Evolutionary conservation across 257 asterid species (phyloP), one percentile per base, ranked within the genome.

Genomic region (Thymus quinquecostatus): DNA sequence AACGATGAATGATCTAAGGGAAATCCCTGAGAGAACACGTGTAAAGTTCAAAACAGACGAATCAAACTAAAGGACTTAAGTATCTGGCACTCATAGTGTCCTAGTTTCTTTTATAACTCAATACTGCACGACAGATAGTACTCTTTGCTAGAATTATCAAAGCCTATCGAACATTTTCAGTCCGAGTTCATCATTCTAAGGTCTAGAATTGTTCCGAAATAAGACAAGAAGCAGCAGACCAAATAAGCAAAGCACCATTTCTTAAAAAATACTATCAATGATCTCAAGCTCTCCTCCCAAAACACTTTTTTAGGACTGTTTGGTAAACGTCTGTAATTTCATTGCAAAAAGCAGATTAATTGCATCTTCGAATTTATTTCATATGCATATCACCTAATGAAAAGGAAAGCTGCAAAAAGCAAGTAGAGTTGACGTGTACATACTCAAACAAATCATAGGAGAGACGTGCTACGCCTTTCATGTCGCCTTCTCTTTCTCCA

Each of bases 361-460:
- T 34, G n/a, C 36, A 41, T 58, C 8, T 54, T 33, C 68, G 49
- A 61, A 34, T 64, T 70, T 69, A 75, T 66, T 63, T 72, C 60
- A 68, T 62, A 33, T 6, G 53, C 45, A 38, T 6, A 72, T 40
- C 69, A 76, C 40, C 64, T 48, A 8, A 74, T 29, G 48, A 77
- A 41, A 5, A 14, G 11, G 62, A 60, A 57, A 74, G 34, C 51
- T 5, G 68, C 1, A 21, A 64, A 53, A 38, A 40, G 66, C 77
- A 73, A 74, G 65, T 10, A 65, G 53, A 58, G 50, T 10, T 38
- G 45, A 63, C 38, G 64, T 45, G 66, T 55, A 75, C 77, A 77
- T 67, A 71, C 77, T 72, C 67, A 47, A 67, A n/a, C 59, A 72
- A 27, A 27, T 34, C 67, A 36, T 27, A 10, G n/a, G 45, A 30